These are phyloP conservation scores for Sclerotiophoma versabilis DNA, from an alignment of 2,329 filamentous ascomycete genomes.

Conservation along the genomic window DNA sequence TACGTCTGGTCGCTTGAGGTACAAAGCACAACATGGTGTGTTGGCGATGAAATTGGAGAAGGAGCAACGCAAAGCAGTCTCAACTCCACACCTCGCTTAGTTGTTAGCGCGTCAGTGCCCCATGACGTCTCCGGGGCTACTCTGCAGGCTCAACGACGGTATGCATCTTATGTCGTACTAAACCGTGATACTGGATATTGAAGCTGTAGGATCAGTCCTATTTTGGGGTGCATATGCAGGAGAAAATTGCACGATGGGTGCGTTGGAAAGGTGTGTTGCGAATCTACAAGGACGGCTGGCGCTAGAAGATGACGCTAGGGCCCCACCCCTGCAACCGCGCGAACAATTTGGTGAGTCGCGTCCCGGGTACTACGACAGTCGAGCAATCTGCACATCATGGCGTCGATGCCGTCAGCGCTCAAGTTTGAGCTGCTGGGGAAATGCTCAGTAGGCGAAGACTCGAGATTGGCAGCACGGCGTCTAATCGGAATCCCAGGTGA, in stretches of 20 bases:
- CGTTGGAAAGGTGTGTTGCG: background rate
- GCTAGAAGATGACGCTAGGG: background rate
- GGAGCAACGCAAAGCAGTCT: background rate
- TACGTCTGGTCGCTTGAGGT: too few species aligned
- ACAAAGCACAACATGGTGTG: too few species aligned
- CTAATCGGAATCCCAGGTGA: slow-evolving; percentile 68
- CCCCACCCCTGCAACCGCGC: background rate
- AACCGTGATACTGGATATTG: too few species aligned
- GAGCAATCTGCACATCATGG: slow-evolving; percentile 33
- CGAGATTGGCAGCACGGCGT: background rate
- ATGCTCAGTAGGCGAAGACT: slow-evolving; percentile 40
- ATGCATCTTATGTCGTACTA: too few species aligned
- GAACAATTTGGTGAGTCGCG: slow-evolving; percentile 17
- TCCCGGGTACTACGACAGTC: background rate
- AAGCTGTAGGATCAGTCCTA: too few species aligned
- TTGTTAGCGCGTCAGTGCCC: too few species aligned
- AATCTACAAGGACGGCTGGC: background rate
- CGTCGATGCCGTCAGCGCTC: slow-evolving; percentile 48
- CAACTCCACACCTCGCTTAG: too few species aligned
- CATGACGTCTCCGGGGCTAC: too few species aligned
- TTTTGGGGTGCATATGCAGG: too few species aligned
- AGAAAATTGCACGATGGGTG: too few species aligned
- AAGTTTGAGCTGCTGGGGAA: slow-evolving; percentile 49
- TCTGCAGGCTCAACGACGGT: too few species aligned
- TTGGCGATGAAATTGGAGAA: background rate